Conservation (phyloP, 1,284 basidiomycete genomes). For the Trichosporon sp. region DNA sequence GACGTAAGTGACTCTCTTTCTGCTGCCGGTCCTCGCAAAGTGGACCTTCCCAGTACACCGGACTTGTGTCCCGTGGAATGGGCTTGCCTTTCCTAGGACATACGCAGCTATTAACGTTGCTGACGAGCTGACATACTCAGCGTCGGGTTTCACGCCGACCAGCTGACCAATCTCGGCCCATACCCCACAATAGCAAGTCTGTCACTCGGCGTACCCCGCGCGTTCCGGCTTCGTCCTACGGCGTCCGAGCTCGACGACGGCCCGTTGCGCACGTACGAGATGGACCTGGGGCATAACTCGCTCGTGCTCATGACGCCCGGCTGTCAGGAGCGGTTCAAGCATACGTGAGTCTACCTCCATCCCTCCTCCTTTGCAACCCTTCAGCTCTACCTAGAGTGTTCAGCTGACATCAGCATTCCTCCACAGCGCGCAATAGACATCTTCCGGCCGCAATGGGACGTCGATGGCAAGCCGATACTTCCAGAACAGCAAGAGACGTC, state of each 20-base stretch:
- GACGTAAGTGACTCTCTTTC: conserved; percentile 25
- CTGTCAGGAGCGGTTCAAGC: conserved; percentile 81
- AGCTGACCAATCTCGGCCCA: conserved; percentile 68
- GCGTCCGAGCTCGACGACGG: conserved; percentile 45
- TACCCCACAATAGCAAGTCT: conserved; percentile 88
- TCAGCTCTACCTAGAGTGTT: not conserved
- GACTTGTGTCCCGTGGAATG: not conserved
- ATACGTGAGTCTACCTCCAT: conserved; percentile 40
- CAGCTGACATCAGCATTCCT: conserved; percentile 53
- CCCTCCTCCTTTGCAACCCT: too few relatives aligned
- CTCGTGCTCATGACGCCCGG: conserved; percentile 89
- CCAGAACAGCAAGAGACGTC: conserved; percentile 47
- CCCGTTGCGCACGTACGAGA: conserved; percentile 67
- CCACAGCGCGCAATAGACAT: conserved; percentile 68
- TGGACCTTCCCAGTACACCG: too few relatives aligned
- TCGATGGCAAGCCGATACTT: conserved; percentile 23
- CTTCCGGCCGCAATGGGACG: conserved; percentile 58
- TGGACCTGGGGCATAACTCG: conserved; percentile 77
- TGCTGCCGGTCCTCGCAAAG: too few relatives aligned
- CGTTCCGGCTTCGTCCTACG: conserved; percentile 62
- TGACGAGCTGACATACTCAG: conserved; percentile 35
- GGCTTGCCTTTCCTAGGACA: not conserved
- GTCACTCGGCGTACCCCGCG: conserved; percentile 72
- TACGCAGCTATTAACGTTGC: not conserved
- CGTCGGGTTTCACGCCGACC: conserved; percentile 77